Evolutionary conservation across 495 filamentous ascomycete species (phyloP), one percentile per base, ranked within the genome.

Genomic region (Penicillium pancosmium): DNA sequence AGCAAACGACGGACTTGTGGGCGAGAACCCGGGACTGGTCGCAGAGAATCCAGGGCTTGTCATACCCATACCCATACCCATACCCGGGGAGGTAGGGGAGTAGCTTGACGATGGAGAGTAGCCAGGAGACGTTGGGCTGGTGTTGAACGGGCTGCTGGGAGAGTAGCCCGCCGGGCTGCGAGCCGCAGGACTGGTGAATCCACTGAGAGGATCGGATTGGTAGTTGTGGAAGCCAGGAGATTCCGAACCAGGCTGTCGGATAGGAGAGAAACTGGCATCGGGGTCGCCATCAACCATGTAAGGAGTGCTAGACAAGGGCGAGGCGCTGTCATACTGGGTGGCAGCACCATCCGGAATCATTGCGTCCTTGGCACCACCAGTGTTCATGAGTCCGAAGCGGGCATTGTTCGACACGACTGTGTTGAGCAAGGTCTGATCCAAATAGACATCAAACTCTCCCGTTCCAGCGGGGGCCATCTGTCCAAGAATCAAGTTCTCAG

Each of bases 401-500:
- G 88, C 89, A 70, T 93, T 93, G 71, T 94, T 90, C 19, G 91
- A 92, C 27, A 95, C 91, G 59, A 97, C 91, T 1, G 93, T 96
- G 73, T 96, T 91, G 27, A 98, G 84, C 88, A 98, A 92, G 73
- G 87, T 88, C 59, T 94, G 91, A 74, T 99, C 95, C 56, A 98
- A 80, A 63, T 89, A 89, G 47, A 97, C 83, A 38, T 99, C 91
- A 53, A 97, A 88, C 73, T 97, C 91, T 56, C 94, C 94, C 58
- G 94, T 99, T 50, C 94, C 94, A 81, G 95, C 88, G 50, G 94
- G 94, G 15, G 94, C 94, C 73, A 98, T 84, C 72, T 99, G 94
- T 58, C 94, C 94, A 63, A 99, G 82, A 85, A 99, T 98, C 75
- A 99, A 86, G 73, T 99, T 99, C 78, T 99, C 94, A 1, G 93